Evolutionary conservation across 805 yeast species (phyloP).

Genomic region (Metschnikowia noctiluminum): DNA sequence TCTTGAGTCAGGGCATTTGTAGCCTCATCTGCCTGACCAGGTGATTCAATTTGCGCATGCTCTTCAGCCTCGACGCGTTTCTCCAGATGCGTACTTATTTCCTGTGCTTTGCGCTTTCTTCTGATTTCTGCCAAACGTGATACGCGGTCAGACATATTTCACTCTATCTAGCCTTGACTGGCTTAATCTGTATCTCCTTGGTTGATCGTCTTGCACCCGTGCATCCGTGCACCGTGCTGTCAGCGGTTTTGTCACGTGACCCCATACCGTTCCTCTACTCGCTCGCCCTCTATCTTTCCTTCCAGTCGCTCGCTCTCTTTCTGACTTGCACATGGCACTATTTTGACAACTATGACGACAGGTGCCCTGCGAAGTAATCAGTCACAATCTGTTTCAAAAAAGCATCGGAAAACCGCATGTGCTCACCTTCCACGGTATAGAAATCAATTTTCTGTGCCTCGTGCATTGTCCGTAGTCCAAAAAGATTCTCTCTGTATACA

Average conservation of each 20-base stretch:
- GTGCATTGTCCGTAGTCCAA: slow-evolving; percentile 56
- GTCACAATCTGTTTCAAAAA: slow-evolving; percentile 43
- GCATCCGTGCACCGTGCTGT: background rate
- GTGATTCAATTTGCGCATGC: background rate
- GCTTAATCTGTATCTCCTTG: no score
- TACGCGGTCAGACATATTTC: slow-evolving; percentile 15
- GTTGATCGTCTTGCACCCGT: slow-evolving; percentile 5
- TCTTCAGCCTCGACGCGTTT: background rate
- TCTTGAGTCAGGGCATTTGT: background rate
- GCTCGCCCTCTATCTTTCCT: background rate
- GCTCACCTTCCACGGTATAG: slow-evolving; percentile 51
- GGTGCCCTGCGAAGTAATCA: slow-evolving; percentile 36
- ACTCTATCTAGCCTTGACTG: background rate
- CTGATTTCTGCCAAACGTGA: slow-evolving; percentile 18
- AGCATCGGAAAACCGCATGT: slow-evolving; percentile 60
- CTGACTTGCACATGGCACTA: slow-evolving; percentile 11
- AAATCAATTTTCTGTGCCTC: slow-evolving; percentile 45
- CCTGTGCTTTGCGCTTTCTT: slow-evolving; percentile 8
- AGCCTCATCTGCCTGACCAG: background rate
- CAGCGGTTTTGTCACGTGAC: background rate
- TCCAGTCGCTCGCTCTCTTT: background rate
- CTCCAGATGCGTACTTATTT: background rate
- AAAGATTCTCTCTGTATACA: slow-evolving; percentile 49
- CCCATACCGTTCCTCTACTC: no score
- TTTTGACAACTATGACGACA: background rate